phyloP scores from a whole-genome alignment of 2,329 filamentous ascomycete species.

The Fonsecaea pedrosoi region DNA sequence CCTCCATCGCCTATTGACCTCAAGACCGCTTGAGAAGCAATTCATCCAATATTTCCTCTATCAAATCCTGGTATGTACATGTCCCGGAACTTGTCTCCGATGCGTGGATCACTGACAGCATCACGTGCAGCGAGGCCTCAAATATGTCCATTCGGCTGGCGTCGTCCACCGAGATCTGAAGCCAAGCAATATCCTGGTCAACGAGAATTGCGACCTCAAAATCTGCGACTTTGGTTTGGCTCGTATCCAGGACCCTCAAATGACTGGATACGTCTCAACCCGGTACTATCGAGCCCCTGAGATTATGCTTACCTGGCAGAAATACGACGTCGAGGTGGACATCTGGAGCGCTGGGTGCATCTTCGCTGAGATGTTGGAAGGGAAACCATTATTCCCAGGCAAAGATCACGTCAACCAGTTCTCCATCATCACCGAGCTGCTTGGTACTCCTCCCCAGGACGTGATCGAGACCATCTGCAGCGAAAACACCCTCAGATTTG shows the following conservation, averaged over 20 bases:
- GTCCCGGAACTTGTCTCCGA: slow-evolving; percentile 16
- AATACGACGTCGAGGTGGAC: slow-evolving; percentile 98
- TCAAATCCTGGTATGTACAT: slow-evolving; percentile 83
- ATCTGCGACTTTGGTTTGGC: slow-evolving; percentile 99
- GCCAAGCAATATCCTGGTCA: slow-evolving; percentile 98
- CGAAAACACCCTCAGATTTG: slow-evolving; percentile 96
- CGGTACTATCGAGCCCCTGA: slow-evolving; percentile 98
- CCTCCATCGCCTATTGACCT: slow-evolving; percentile 92
- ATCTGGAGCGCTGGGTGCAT: slow-evolving; percentile 99
- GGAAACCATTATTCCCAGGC: slow-evolving; percentile 96
- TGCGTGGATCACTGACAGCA: slow-evolving; percentile 27
- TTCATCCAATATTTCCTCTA: slow-evolving; percentile 99
- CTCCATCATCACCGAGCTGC: slow-evolving; percentile 96
- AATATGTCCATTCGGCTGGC: slow-evolving; percentile 98
- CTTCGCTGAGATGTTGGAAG: slow-evolving; percentile 98
- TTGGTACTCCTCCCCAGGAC: slow-evolving; percentile 96
- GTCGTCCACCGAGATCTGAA: slow-evolving; percentile 98
- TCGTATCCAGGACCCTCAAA: slow-evolving; percentile 97
- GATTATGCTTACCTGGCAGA: slow-evolving; percentile 99
- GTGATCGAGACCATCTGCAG: slow-evolving; percentile 98
- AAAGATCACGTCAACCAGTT: slow-evolving; percentile 99
- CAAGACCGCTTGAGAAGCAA: slow-evolving; percentile 95
- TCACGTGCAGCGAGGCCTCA: slow-evolving; percentile 78
- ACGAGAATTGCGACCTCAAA: slow-evolving; percentile 99
- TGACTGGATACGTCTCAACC: slow-evolving; percentile 99